Evolutionary conservation across 1,139 yeast species (phyloP).

Genomic region (Fermentozyma sake): DNA sequence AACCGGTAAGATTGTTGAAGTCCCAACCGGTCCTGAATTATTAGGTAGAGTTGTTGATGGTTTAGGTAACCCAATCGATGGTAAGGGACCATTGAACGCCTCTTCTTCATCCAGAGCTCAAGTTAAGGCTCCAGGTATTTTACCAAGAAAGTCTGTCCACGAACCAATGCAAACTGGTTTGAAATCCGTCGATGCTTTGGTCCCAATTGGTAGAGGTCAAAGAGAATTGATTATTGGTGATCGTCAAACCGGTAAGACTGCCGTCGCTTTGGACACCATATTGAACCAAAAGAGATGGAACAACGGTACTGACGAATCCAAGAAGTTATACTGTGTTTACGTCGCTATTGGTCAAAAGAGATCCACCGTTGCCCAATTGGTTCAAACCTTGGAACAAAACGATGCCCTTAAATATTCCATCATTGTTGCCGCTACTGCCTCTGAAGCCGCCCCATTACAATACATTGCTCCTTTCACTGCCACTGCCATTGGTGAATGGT

Average conservation of each 20-base stretch:
- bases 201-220: conserved; percentile 99
- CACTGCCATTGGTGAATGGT: conserved; percentile 99
- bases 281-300: conserved; percentile 99
- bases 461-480: conserved; percentile 99
- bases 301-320: conserved; percentile 87
- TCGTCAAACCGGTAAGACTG: conserved; percentile 99
- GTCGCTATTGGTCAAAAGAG: conserved; percentile 99
- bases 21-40: conserved; percentile 97
- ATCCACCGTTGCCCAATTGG: conserved; percentile 99
- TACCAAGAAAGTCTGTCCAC: conserved; percentile 97
- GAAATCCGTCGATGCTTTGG: conserved; percentile 98
- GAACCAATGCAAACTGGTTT: conserved; percentile 99
- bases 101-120: conserved; percentile 90
- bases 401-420: conserved; percentile 98
- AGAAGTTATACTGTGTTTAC: conserved; percentile 99
- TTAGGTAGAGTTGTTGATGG: conserved; percentile 99
- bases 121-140: conserved; percentile 99
- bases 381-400: conserved; percentile 96
- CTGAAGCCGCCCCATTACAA: conserved; percentile 99
- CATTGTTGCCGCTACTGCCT: conserved; percentile 99
- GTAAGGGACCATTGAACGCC: conserved; percentile 97
- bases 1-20: conserved; percentile 99
- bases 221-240: conserved; percentile 99
- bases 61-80: conserved; percentile 98
- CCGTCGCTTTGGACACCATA: conserved; percentile 97